These are phyloP conservation scores for Diaporthe vaccinii DNA, from an alignment of 2,329 filamentous ascomycete species.

Conservation along the genomic window DNA sequence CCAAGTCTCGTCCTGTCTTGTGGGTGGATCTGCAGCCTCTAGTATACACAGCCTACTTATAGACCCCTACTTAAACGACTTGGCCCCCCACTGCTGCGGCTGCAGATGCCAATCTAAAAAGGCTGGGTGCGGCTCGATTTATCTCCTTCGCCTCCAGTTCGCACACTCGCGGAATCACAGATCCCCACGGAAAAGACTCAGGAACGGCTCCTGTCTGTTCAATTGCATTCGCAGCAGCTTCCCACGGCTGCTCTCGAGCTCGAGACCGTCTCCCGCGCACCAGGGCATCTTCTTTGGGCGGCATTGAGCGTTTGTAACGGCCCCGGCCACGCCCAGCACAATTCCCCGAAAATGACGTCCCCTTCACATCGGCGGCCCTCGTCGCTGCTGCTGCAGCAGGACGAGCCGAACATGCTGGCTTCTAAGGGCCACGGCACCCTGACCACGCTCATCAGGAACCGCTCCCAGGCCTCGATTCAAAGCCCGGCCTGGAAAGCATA, in stretches of 20 bases:
- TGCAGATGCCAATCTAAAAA: slow-evolving; percentile 32
- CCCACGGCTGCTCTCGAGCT: not conserved
- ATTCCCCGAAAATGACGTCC: slow-evolving; percentile 56
- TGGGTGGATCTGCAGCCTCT: slow-evolving; percentile 10
- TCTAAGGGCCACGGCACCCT: slow-evolving; percentile 51
- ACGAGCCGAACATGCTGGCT: slow-evolving; percentile 69
- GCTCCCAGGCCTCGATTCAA: slow-evolving; percentile 52
- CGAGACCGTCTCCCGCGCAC: not conserved
- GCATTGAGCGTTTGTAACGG: not conserved
- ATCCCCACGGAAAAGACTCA: no score
- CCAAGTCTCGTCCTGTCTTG: slow-evolving; percentile 26
- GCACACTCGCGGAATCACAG: not conserved
- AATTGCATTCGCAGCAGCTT: slow-evolving; percentile 13
- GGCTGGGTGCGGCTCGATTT: not conserved
- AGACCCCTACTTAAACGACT: slow-evolving; percentile 5
- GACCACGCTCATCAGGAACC: slow-evolving; percentile 60
- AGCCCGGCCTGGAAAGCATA: slow-evolving; percentile 34
- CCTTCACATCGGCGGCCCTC: slow-evolving; percentile 43
- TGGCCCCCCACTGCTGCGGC: slow-evolving; percentile 19
- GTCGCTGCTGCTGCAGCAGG: slow-evolving; percentile 51
- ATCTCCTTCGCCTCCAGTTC: slow-evolving; percentile 4
- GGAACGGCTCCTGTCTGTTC: not conserved
- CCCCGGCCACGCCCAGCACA: slow-evolving; percentile 52
- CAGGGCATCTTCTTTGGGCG: no score
- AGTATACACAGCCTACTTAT: slow-evolving; percentile 14